A percentile compares a stretch with the other conserved stretches of the same genome.
phyloP scores from a whole-genome alignment of 2,329 filamentous ascomycete genomes.

The Neopestalotiopsis clavispora region DNA sequence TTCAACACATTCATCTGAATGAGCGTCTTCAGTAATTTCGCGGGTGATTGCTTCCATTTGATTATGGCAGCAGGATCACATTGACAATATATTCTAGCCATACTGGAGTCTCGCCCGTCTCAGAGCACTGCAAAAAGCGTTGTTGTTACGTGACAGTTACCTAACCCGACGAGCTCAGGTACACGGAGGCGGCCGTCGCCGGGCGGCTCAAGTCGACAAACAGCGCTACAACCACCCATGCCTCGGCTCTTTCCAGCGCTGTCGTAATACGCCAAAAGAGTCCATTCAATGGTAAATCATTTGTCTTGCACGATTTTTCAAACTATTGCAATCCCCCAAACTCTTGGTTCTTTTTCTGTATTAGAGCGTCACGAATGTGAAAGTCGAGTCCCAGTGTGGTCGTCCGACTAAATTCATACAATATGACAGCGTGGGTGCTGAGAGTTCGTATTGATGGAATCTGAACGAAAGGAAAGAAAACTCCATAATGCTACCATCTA shows the following conservation, averaged over 20 bases:
- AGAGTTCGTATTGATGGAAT: background rate
- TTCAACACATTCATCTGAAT: background rate
- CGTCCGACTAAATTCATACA: background rate
- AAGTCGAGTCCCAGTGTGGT: background rate
- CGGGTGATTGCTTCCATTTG: background rate
- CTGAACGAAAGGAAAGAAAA: background rate
- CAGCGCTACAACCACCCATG: background rate
- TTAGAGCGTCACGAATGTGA: background rate
- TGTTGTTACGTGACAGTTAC: conserved; percentile 7
- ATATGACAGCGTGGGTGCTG: background rate
- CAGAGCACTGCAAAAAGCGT: background rate
- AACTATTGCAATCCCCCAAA: background rate
- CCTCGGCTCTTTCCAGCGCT: background rate
- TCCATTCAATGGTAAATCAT: background rate
- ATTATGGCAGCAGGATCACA: background rate
- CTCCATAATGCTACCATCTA: conserved; percentile 1
- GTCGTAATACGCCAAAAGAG: background rate
- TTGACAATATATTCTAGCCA: conserved; percentile 1
- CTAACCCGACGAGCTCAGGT: conserved; percentile 3
- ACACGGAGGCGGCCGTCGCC: conserved; percentile 6
- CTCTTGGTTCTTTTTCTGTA: background rate
- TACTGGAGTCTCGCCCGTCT: background rate
- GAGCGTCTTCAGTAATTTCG: background rate
- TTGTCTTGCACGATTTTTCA: background rate
- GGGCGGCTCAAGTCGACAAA: background rate